Conservation (phyloP, 805 yeast species). For the Saccharomyces eubayanus region DNA sequence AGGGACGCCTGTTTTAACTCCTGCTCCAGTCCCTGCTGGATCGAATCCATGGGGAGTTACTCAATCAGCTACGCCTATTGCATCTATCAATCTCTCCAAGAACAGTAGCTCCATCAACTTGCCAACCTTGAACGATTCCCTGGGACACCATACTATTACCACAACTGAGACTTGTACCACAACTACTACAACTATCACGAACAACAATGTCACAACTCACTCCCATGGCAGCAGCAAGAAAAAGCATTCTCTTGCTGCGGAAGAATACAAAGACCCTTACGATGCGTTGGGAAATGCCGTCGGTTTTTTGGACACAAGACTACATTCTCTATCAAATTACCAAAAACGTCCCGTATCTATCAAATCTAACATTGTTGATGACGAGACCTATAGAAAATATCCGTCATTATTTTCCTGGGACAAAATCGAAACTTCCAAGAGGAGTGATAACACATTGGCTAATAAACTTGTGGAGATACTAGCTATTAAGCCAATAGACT, state of each 20-base stretch:
- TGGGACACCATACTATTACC: constrained; percentile 5
- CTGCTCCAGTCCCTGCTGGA: constrained; percentile 28
- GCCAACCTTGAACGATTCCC: constrained; percentile 24
- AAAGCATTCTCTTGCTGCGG: constrained; percentile 30
- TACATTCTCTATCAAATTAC: constrained; percentile 35
- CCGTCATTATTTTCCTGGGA: constrained; percentile 47
- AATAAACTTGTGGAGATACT: constrained; percentile 32
- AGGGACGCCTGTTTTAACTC: constrained; percentile 25
- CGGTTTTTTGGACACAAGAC: constrained; percentile 41
- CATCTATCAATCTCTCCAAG: constrained; percentile 20
- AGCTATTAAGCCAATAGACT: constrained; percentile 30
- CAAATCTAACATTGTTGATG: constrained; percentile 26
- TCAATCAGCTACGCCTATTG: constrained; percentile 25
- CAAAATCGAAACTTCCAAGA: constrained; percentile 30
- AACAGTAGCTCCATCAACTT: constrained; percentile 18
- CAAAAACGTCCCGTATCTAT: constrained; percentile 33
- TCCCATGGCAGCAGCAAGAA: constrained; percentile 23
- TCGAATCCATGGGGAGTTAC: constrained; percentile 31
- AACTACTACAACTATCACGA: constrained; percentile 5
- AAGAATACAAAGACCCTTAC: constrained; percentile 35
- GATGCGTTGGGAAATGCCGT: constrained; percentile 42
- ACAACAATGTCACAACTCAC: constrained; percentile 26
- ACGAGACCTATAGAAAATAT: constrained; percentile 21
- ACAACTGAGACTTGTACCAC: constrained; percentile 1
- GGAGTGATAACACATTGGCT: constrained; percentile 27